These are phyloP conservation scores for Parastagonospora nodorum DNA, from an alignment of 2,329 filamentous ascomycete genomes.

Conservation along the genomic window DNA sequence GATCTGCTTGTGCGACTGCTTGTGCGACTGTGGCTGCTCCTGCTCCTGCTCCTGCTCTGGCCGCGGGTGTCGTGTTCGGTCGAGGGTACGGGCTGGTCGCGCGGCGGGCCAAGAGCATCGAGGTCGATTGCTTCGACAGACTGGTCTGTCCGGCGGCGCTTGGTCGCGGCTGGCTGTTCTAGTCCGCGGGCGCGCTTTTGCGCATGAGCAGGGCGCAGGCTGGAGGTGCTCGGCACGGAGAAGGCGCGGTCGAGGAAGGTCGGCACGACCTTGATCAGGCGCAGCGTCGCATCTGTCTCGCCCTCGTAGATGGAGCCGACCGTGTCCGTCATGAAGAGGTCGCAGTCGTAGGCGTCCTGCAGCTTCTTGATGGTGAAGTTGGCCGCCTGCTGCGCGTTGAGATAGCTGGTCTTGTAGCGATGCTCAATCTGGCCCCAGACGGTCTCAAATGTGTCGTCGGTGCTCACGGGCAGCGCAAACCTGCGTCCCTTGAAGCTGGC, in stretches of 20 bases:
- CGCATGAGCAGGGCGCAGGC: conserved; percentile 29
- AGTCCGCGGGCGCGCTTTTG: conserved; percentile 29
- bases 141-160: conserved; percentile 30
- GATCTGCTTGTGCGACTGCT: conserved; percentile 12
- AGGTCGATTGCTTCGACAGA: conserved; percentile 10
- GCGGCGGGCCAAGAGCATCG: conserved; percentile 18
- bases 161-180: conserved; percentile 18
- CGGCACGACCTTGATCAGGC: conserved; percentile 39
- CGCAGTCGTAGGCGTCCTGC: conserved; percentile 43
- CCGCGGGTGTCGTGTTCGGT: conserved; percentile 26
- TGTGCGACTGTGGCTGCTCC: neutral
- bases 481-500: conserved; percentile 40
- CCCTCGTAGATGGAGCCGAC: conserved; percentile 41
- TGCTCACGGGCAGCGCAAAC: conserved; percentile 38
- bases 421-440: conserved; percentile 40
- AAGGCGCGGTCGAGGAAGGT: conserved; percentile 35
- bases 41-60: neutral
- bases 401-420: conserved; percentile 43
- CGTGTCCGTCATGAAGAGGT: conserved; percentile 43
- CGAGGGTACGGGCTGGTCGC: conserved; percentile 35
- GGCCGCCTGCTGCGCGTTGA: conserved; percentile 23
- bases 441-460: conserved; percentile 33
- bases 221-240: conserved; percentile 38
- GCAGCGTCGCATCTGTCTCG: conserved; percentile 30
- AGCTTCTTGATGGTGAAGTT: conserved; percentile 43